A percentile compares a stretch with the other conserved stretches of the same genome.
These are phyloP conservation scores for Stipa capillata DNA, from an alignment of 176 grass and related monocot species.

Conservation along the genomic window DNA sequence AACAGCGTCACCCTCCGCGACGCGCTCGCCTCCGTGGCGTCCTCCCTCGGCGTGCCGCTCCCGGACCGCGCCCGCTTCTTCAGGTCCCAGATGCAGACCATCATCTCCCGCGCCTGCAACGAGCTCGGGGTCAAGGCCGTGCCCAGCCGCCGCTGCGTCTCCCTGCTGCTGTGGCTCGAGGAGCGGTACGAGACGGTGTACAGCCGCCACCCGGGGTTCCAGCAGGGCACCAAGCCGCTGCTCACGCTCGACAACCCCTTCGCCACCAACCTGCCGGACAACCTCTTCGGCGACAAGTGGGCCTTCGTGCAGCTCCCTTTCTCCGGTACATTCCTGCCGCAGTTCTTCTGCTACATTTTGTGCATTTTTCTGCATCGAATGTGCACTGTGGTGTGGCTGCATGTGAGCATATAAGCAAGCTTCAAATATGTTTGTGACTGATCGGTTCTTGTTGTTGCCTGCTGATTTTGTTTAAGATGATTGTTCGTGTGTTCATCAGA, in stretches of 20 bases:
- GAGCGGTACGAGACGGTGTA: constrained; percentile 84
- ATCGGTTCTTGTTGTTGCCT: background rate
- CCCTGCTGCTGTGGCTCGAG: constrained; percentile 66
- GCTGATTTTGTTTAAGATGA: background rate
- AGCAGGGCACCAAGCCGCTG: constrained; percentile 60
- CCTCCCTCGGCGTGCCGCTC: constrained; percentile 42
- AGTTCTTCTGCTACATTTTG: too few relatives aligned
- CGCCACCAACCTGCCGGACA: constrained; percentile 68
- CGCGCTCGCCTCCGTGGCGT: constrained; percentile 43
- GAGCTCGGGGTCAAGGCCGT: constrained; percentile 78
- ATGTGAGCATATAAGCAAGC: background rate
- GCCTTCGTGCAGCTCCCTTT: constrained; percentile 86
- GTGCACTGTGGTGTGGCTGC: too few relatives aligned
- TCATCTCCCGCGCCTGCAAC: constrained; percentile 64
- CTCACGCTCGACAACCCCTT: constrained; percentile 83
- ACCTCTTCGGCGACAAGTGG: constrained; percentile 80
- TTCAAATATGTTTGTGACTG: background rate
- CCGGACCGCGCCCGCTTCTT: constrained; percentile 77
- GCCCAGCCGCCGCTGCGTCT: constrained; percentile 73
- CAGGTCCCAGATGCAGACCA: constrained; percentile 80
- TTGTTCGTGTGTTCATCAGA: too few relatives aligned
- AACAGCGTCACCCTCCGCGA: constrained; percentile 93
- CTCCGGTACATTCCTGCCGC: constrained; percentile 34
- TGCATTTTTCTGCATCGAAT: too few relatives aligned
- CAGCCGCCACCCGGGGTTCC: constrained; percentile 70